Conservation (phyloP, 2,329 filamentous ascomycete species). For the Talaromyces verruculosus region DNA sequence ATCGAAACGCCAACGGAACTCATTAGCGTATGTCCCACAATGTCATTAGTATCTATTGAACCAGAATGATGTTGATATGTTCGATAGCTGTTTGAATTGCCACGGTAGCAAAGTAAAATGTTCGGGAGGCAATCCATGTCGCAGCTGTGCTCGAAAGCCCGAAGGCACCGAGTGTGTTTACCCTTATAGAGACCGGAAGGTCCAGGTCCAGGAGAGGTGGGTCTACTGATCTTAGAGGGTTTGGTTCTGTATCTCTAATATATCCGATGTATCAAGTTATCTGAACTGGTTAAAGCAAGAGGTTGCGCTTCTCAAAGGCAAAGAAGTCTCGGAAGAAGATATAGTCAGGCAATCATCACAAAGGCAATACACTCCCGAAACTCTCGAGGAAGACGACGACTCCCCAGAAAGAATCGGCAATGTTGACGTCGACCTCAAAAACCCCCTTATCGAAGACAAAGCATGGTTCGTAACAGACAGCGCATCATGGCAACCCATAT, state of each 20-base stretch:
- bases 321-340: slow-evolving; percentile 10
- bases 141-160: slow-evolving; percentile 20
- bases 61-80: background rate
- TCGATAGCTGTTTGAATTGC: slow-evolving; percentile 21
- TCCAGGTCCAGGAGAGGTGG: slow-evolving; percentile 21
- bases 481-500: slow-evolving; percentile 22
- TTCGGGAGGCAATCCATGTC: slow-evolving; percentile 21
- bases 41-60: background rate
- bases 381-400: slow-evolving; percentile 1
- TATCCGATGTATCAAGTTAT: slow-evolving; percentile 7
- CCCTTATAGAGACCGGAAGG: slow-evolving; percentile 22
- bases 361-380: slow-evolving; percentile 6
- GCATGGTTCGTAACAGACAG: slow-evolving; percentile 24
- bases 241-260: background rate
- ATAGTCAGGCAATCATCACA: slow-evolving; percentile 12
- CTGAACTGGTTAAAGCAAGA: slow-evolving; percentile 20
- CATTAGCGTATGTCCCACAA: slow-evolving; percentile 19
- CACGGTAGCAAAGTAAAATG: slow-evolving; percentile 23
- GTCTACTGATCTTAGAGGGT: background rate
- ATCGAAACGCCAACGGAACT: slow-evolving; percentile 21
- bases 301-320: slow-evolving; percentile 14
- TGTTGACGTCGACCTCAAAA: slow-evolving; percentile 21
- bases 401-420: slow-evolving; percentile 2
- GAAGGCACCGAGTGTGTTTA: slow-evolving; percentile 21
- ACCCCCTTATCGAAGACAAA: slow-evolving; percentile 23